Conservation (phyloP, 2,329 filamentous ascomycete genomes). For the Fusarium sp. region DNA sequence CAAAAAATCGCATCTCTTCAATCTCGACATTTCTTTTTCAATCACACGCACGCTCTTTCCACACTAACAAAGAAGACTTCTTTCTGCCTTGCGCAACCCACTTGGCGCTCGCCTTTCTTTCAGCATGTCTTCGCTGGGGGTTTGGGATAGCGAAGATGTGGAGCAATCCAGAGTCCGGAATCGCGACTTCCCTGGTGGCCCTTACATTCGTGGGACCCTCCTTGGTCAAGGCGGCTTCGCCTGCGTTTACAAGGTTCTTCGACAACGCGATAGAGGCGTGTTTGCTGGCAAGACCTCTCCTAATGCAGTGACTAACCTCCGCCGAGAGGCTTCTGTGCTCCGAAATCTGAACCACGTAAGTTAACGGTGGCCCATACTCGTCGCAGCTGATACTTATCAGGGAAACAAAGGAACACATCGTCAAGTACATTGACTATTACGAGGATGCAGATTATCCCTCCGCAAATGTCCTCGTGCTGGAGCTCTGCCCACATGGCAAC, state of each 20-base stretch:
- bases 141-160: slow-evolving; percentile 41
- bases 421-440: slow-evolving; percentile 46
- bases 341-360: slow-evolving; percentile 44
- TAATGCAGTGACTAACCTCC: slow-evolving; percentile 34
- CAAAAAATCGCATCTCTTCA: not conserved
- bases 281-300: slow-evolving; percentile 48
- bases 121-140: slow-evolving; percentile 5
- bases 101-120: not conserved
- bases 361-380: not conserved
- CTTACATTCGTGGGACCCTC: slow-evolving; percentile 41
- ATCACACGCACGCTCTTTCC: not conserved
- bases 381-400: not conserved
- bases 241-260: slow-evolving; percentile 46
- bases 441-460: slow-evolving; percentile 31
- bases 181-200: slow-evolving; percentile 22
- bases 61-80: not conserved
- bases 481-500: slow-evolving; percentile 47
- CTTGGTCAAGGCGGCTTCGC: slow-evolving; percentile 48
- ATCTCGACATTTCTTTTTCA: not conserved
- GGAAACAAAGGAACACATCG: slow-evolving; percentile 41
- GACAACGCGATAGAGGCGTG: slow-evolving; percentile 40
- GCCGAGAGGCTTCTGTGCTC: slow-evolving; percentile 42
- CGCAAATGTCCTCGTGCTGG: slow-evolving; percentile 47
- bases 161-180: slow-evolving; percentile 20
- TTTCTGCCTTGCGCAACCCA: not conserved